These are phyloP conservation scores for Aspergillus sclerotioniger DNA, from an alignment of 495 filamentous ascomycete genomes.

Conservation along the genomic window DNA sequence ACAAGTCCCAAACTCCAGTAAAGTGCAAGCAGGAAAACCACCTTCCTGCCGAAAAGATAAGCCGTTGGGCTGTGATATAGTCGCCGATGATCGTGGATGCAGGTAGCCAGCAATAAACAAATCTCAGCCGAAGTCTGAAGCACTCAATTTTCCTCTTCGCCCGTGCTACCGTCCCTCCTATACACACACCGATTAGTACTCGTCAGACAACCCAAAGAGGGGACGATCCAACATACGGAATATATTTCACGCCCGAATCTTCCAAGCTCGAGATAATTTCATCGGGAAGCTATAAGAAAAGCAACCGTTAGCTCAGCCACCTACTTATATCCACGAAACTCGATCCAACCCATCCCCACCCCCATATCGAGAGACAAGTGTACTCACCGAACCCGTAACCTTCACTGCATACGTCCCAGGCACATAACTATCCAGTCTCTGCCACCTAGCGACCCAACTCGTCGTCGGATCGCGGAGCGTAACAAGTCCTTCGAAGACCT, in stretches of 20 bases:
- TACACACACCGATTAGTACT: constrained; percentile 4
- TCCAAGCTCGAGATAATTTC: constrained; percentile 65
- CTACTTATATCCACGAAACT: too few species aligned
- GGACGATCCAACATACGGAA: constrained; percentile 47
- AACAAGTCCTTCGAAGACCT: constrained; percentile 89
- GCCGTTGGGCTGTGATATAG: neutral
- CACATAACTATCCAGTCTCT: constrained; percentile 83
- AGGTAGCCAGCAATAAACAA: neutral
- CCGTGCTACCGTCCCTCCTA: constrained; percentile 51
- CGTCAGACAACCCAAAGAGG: neutral
- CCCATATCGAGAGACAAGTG: neutral
- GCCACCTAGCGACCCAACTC: constrained; percentile 94
- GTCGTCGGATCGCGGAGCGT: constrained; percentile 69
- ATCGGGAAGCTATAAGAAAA: constrained; percentile 49
- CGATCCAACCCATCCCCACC: neutral
- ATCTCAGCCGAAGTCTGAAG: neutral
- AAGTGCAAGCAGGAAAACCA: constrained; percentile 14
- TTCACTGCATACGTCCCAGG: constrained; percentile 90
- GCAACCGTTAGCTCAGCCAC: constrained; percentile 3
- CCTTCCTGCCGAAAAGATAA: neutral
- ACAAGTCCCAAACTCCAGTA: constrained; percentile 20
- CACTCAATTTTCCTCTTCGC: constrained; percentile 45
- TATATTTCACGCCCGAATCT: constrained; percentile 67
- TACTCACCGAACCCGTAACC: constrained; percentile 70
- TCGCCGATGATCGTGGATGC: neutral